phyloP scores from a whole-genome alignment of 371 early-diverging fungal genomes.

The Syncephalis plumigaleata region DNA sequence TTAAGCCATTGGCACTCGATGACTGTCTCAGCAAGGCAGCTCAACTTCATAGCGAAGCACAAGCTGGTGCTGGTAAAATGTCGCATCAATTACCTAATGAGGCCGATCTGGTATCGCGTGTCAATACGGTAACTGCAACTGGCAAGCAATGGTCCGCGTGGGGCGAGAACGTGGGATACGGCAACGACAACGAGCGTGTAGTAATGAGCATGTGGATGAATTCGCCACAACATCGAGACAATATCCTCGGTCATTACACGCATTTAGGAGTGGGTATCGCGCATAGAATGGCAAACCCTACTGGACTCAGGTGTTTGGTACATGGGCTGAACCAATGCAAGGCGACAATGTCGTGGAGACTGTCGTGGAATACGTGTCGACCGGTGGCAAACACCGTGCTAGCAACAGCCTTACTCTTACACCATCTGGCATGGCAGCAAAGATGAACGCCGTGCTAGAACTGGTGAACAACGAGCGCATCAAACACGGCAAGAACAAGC shows the following conservation, averaged over 20 bases:
- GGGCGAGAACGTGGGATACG: not conserved
- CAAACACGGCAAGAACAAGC: not conserved
- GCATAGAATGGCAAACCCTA: constrained; percentile 1
- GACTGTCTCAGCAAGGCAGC: not conserved
- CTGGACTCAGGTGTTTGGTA: constrained; percentile 17
- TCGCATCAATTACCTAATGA: not conserved
- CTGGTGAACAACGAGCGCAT: not conserved
- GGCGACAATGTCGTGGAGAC: too few species aligned
- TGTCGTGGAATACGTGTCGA: too few species aligned
- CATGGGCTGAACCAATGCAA: not conserved
- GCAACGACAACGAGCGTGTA: not conserved
- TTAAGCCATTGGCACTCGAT: not conserved
- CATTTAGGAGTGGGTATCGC: constrained; percentile 13
- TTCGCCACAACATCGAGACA: constrained; percentile 20
- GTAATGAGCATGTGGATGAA: constrained; percentile 21
- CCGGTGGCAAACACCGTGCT: too few species aligned
- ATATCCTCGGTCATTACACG: constrained; percentile 17
- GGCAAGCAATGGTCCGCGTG: not conserved
- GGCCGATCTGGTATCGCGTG: not conserved
- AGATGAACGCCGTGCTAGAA: not conserved
- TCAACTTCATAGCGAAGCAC: not conserved
- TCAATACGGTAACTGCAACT: not conserved
- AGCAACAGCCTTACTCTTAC: too few species aligned
- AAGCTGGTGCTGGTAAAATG: not conserved
- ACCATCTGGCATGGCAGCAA: too few species aligned